phyloP scores from a whole-genome alignment of 768 basidiomycete genomes.

The Clitopilus hobsonii region DNA sequence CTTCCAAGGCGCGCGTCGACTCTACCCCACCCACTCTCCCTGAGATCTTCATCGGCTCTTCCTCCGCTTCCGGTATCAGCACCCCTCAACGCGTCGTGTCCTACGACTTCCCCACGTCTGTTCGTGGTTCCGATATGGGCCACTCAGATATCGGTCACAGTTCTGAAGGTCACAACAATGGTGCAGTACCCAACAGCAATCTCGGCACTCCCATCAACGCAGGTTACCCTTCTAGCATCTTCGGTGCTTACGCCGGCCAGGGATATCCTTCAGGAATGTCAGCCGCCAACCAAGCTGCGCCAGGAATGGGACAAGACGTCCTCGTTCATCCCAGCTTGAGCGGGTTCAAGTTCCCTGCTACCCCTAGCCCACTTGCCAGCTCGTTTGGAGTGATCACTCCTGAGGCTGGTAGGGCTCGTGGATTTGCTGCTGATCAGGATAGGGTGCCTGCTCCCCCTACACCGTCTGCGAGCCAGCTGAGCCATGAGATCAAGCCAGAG shows the following conservation, averaged over 20 bases:
- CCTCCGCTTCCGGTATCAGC: constrained; percentile 14
- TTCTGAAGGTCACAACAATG: not conserved
- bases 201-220: constrained; percentile 10
- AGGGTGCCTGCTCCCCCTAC: not conserved
- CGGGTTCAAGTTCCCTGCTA: constrained; percentile 27
- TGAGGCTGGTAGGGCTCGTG: constrained; percentile 4
- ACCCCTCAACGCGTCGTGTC: constrained; percentile 1
- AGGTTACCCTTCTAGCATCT: constrained; percentile 5
- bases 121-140: constrained; percentile 21
- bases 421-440: not conserved
- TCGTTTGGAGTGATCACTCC: constrained; percentile 18
- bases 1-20: constrained; percentile 37
- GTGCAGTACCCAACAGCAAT: constrained; percentile 5
- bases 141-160: constrained; percentile 7
- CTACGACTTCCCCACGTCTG: constrained; percentile 20
- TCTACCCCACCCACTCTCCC: constrained; percentile 51
- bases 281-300: not conserved
- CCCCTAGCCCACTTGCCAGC: constrained; percentile 35
- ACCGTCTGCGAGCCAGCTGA: not conserved
- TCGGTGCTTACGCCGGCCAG: not conserved
- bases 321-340: constrained; percentile 15
- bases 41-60: constrained; percentile 42
- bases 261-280: not conserved
- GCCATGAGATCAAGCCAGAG: not conserved
- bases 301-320: constrained; percentile 2